phyloP scores from a whole-genome alignment of 352 stramenopile species.

The Phytophthora foliorum region DNA sequence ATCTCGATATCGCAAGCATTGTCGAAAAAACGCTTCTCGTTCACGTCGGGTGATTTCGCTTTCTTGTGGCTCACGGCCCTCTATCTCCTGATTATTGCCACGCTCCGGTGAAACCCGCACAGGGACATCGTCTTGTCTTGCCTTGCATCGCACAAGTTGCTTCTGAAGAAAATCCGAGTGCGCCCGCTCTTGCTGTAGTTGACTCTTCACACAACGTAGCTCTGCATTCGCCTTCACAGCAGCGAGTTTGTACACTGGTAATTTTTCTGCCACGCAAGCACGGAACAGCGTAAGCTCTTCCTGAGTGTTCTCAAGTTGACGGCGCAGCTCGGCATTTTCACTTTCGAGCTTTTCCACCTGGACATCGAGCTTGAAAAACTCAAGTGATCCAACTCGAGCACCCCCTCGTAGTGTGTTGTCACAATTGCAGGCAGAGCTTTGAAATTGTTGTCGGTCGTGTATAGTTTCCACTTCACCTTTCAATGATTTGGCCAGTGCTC shows the following conservation, averaged over 20 bases:
- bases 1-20: constrained; percentile 17
- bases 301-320: constrained; percentile 29
- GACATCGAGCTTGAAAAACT: constrained; percentile 64
- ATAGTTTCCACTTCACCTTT: constrained; percentile 66
- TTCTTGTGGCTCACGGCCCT: constrained; percentile 3
- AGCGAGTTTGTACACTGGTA: constrained; percentile 41
- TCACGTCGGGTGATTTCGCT: constrained; percentile 13
- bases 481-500: constrained; percentile 60
- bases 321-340: constrained; percentile 48
- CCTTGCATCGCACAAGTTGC: constrained; percentile 38
- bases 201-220: constrained; percentile 45
- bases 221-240: constrained; percentile 54
- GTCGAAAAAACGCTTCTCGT: constrained; percentile 27
- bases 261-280: constrained; percentile 27
- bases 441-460: constrained; percentile 30
- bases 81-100: constrained; percentile 16
- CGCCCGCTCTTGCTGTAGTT: constrained; percentile 45
- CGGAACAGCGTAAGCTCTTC: constrained; percentile 19
- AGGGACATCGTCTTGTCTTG: constrained; percentile 30
- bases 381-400: constrained; percentile 22
- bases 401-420: neutral
- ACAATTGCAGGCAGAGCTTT: neutral
- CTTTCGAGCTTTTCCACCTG: constrained; percentile 51
- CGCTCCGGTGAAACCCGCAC: constrained; percentile 15
- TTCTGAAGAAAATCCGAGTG: constrained; percentile 43